Conservation (phyloP, 371 early-diverging fungal genomes). For the Amoeboaphelidium protococcarum region DNA sequence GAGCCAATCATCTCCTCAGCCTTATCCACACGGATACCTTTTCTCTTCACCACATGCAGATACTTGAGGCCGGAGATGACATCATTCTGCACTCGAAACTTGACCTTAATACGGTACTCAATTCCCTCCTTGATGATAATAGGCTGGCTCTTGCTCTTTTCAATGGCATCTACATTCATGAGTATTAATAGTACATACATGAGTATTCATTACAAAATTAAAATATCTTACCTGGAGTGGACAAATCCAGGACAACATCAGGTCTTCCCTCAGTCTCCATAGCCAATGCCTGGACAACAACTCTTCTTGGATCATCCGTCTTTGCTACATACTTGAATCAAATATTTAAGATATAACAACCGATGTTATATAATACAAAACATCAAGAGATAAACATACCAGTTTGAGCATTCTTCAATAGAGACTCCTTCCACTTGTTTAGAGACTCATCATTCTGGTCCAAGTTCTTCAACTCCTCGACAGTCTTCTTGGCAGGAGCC, state of each 20-base stretch:
- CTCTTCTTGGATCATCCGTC: slow-evolving; percentile 39
- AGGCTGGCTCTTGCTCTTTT: slow-evolving; percentile 30
- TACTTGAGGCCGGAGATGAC: slow-evolving; percentile 84
- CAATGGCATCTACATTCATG: slow-evolving; percentile 17
- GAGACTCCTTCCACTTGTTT: slow-evolving; percentile 78
- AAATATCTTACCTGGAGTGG: slow-evolving; percentile 24
- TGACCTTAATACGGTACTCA: slow-evolving; percentile 72
- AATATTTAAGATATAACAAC: neutral
- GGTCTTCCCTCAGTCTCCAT: slow-evolving; percentile 51
- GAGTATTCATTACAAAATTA: neutral
- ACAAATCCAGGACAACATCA: slow-evolving; percentile 61
- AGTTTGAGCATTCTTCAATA: slow-evolving; percentile 8
- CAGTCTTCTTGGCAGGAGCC: slow-evolving; percentile 51
- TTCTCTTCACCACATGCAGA: slow-evolving; percentile 70
- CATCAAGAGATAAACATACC: neutral
- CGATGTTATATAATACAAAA: neutral
- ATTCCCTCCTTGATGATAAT: slow-evolving; percentile 85
- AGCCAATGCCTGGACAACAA: slow-evolving; percentile 43
- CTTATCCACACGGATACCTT: slow-evolving; percentile 59
- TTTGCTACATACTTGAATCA: slow-evolving; percentile 12
- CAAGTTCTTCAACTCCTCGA: slow-evolving; percentile 50
- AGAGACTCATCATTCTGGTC: slow-evolving; percentile 82
- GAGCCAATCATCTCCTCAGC: slow-evolving; percentile 85
- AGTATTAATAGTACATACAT: too few relatives aligned
- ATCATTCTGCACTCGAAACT: slow-evolving; percentile 67